Evolutionary conservation across 1,139 yeast species (phyloP).

Genomic region (Magnusiomyces tetraspermus): DNA sequence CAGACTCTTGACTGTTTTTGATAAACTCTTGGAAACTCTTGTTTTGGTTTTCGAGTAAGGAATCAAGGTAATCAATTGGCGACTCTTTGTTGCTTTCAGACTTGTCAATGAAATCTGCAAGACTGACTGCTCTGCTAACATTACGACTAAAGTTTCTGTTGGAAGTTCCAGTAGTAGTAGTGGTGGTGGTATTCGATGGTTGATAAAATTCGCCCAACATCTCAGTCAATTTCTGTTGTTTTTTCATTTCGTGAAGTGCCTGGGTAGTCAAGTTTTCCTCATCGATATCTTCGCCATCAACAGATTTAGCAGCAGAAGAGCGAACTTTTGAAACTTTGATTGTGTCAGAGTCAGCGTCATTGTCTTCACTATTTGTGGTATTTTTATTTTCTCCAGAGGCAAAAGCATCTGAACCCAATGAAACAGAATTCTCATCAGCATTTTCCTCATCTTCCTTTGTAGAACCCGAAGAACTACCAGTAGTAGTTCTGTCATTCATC

Average conservation of each 20-base stretch:
- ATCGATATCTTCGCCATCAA: neutral
- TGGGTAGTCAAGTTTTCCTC: neutral
- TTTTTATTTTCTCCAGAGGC: too few relatives aligned
- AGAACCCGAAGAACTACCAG: neutral
- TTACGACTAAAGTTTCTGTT: neutral
- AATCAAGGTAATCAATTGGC: neutral
- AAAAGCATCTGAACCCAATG: neutral
- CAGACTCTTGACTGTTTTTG: slow-evolving; percentile 1
- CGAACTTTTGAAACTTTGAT: neutral
- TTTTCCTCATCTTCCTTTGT: neutral
- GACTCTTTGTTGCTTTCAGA: neutral
- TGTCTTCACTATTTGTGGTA: too few relatives aligned
- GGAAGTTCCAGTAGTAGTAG: neutral
- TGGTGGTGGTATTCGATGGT: neutral
- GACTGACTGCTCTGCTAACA: neutral
- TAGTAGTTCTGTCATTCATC: neutral
- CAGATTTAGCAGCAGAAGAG: neutral
- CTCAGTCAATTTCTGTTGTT: slow-evolving; percentile 17
- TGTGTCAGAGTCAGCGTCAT: neutral
- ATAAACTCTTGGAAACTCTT: slow-evolving; percentile 7
- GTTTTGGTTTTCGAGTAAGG: slow-evolving; percentile 6
- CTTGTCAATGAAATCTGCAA: neutral
- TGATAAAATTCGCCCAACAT: slow-evolving; percentile 14
- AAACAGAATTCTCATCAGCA: neutral
- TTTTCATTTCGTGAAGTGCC: slow-evolving; percentile 12